Percentiles rank a stretch among this genome's conserved stretches.
Conservation (phyloP, 495 filamentous ascomycete genomes). For the Penicillium atrosanguineum region DNA sequence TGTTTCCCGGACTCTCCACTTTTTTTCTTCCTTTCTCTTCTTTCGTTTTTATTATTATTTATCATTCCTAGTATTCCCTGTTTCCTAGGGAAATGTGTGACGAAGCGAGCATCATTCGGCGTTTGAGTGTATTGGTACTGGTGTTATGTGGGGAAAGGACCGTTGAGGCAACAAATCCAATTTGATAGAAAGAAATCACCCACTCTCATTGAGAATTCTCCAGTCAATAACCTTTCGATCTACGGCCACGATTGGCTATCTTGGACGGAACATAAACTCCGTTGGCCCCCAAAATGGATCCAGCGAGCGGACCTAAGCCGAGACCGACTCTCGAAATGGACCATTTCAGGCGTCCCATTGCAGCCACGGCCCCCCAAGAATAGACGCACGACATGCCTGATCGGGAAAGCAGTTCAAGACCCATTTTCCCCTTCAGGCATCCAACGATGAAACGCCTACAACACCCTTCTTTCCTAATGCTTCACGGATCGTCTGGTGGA, state of each 20-base stretch:
- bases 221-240: conserved; percentile 16
- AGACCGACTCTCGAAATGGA: not conserved
- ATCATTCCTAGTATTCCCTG: conserved; percentile 6
- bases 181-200: not conserved
- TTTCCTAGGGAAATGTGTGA: conserved; percentile 15
- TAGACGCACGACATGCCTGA: conserved; percentile 3
- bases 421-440: not conserved
- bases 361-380: conserved; percentile 2
- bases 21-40: not conserved
- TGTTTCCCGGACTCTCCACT: conserved; percentile 2
- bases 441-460: not conserved
- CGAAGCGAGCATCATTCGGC: conserved; percentile 20
- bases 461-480: not conserved
- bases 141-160: conserved; percentile 2
- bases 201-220: not conserved
- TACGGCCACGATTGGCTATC: not conserved
- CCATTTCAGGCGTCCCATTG: conserved; percentile 11
- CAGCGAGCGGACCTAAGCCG: not conserved
- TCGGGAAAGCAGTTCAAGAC: not conserved
- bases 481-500: not conserved
- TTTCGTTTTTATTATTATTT: conserved; percentile 8
- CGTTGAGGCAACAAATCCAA: not conserved
- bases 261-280: conserved; percentile 2
- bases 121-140: conserved; percentile 9
- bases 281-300: conserved; percentile 5